These are phyloP conservation scores for Cucumis cinereus DNA, from an alignment of 306 rosid genomes.

Conservation along the genomic window DNA sequence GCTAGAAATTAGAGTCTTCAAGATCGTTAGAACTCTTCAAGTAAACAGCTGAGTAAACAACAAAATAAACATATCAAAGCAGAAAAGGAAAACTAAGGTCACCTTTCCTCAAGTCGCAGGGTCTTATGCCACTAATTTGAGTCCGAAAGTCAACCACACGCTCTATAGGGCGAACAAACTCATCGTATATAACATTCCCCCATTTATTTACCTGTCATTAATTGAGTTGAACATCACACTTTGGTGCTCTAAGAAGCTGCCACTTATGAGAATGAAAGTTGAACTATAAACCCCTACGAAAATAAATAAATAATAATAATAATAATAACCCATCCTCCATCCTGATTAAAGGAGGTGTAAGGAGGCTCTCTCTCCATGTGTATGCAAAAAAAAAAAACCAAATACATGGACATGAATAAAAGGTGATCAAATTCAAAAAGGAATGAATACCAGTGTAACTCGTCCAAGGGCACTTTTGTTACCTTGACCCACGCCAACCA, in stretches of 20 bases:
- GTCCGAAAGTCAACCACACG: conserved; percentile 82
- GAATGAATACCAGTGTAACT: conserved; percentile 55
- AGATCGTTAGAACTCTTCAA: neutral
- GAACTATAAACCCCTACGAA: neutral
- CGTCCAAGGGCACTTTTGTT: conserved; percentile 92
- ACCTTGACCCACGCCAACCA: conserved; percentile 92
- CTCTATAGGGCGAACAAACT: conserved; percentile 78
- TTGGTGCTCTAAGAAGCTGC: neutral
- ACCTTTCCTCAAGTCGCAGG: conserved; percentile 79
- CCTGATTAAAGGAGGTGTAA: neutral
- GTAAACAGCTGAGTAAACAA: neutral
- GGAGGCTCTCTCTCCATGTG: neutral
- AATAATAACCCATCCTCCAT: neutral
- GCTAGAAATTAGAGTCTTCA: neutral
- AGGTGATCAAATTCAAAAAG: conserved; percentile 11
- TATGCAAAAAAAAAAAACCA: neutral
- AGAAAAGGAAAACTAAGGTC: conserved; percentile 9
- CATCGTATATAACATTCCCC: conserved; percentile 82
- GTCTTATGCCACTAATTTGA: conserved; percentile 81
- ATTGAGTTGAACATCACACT: neutral
- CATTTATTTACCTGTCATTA: conserved; percentile 75
- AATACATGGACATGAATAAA: neutral
- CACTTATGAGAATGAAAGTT: neutral
- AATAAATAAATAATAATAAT: neutral
- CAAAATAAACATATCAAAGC: neutral